Evolutionary conservation across 2,329 filamentous ascomycete genomes (phyloP).

Genomic region (Aspergillus sp.): DNA sequence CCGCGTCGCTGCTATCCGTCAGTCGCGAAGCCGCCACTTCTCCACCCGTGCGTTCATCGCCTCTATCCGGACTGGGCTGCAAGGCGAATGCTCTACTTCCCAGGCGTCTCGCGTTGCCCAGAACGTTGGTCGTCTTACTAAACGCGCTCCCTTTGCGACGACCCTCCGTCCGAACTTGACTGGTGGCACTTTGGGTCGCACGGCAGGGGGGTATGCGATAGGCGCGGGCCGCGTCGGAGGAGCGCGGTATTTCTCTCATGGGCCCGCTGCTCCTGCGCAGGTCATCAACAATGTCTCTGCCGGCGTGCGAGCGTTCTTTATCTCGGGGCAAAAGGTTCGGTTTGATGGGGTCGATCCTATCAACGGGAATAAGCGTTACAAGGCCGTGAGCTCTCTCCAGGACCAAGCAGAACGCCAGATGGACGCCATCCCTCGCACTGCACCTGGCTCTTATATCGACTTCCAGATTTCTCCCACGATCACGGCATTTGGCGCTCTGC

Average conservation of each 20-base stretch:
- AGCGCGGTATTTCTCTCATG: conserved; percentile 81
- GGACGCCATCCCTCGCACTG: conserved; percentile 41
- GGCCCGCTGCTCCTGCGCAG: conserved; percentile 73
- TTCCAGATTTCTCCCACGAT: conserved; percentile 83
- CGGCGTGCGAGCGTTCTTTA: conserved; percentile 80
- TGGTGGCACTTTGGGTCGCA: conserved; percentile 72
- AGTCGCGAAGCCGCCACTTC: conserved; percentile 55
- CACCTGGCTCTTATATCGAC: conserved; percentile 74
- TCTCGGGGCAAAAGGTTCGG: conserved; percentile 80
- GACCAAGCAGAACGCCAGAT: conserved; percentile 63
- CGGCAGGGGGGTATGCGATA: conserved; percentile 76
- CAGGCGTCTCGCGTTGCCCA: conserved; percentile 48
- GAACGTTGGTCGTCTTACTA: conserved; percentile 55
- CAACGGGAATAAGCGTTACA: conserved; percentile 69
- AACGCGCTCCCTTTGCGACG: conserved; percentile 75
- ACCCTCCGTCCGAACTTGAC: conserved; percentile 87
- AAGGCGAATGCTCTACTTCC: conserved; percentile 43
- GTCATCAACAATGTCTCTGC: conserved; percentile 93
- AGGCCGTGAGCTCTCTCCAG: conserved; percentile 63
- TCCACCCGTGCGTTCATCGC: conserved; percentile 51
- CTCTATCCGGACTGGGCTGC: conserved; percentile 31
- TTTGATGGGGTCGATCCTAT: conserved; percentile 65
- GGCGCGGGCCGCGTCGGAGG: conserved; percentile 62
- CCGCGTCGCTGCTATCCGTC: conserved; percentile 53
- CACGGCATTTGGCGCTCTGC: conserved; percentile 70